Evolutionary conservation across 208 protist species (phyloP), one percentile per base, ranked within the genome.

Genomic region (Trypanosoma mega): DNA sequence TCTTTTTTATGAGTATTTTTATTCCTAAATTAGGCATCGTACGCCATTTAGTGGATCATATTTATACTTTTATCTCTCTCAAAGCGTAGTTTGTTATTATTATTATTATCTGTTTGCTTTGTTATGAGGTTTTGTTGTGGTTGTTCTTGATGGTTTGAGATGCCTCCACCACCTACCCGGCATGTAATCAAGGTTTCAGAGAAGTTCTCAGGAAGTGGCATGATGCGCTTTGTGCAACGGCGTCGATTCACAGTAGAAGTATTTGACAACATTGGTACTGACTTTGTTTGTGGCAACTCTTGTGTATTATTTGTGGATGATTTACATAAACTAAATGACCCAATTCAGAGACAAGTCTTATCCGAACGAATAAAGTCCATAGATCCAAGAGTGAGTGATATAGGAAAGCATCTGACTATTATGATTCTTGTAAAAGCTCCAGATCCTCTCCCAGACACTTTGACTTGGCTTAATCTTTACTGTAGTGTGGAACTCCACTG

Each of bases 381-480:
- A 4, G 58, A 50, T 11, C 12, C 37, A 5, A 21, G 31, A 18
- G 23, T 31, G 41, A 23, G 16, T 48, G 7, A 53, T 8, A 23
- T 55, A 41, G 53, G 48, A 16, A 2, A 29, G 29, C n/a, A 18
- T 14, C 27, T 63, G 33, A 39, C 43, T 54, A 44, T 70, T 48
- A 30, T 71, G 20, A 8, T 73, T 16, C 46, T 54, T 20, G 39
- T 52, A 29, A 41, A 16, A 0, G 52, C 52, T 2, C 29, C 23
- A 2, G 78, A 91, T 47, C 69, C 78, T 2, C 68, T 71, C 16
- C 63, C 74, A 39, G 78, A 82, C 39, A 58, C 68, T 3, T 67
- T 91, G 20, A 63, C 70, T 14, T 91, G 84, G 81, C 61, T 91
- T 16, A 91, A 86, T 51, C 34, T 91, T 7, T 69, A 85, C 27